A percentile compares a stretch with the other conserved stretches of the same genome.
Conservation (phyloP, 2,329 filamentous ascomycete genomes). For the Paradendryphiella salina region DNA sequence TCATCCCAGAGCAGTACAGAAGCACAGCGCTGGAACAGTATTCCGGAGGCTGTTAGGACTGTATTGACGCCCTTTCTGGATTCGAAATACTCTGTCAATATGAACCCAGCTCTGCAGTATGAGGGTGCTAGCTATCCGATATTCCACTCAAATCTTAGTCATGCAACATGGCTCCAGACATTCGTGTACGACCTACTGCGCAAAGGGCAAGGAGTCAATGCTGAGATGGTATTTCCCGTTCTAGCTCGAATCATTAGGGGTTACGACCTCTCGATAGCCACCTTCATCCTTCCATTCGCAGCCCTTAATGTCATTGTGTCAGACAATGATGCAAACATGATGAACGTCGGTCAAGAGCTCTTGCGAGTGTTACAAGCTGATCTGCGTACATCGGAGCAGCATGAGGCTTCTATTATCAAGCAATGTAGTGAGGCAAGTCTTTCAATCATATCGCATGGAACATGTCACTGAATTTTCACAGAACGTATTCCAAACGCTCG, state of each 20-base stretch:
- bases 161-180: conserved; percentile 78
- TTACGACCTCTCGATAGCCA: conserved; percentile 82
- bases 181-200: conserved; percentile 82
- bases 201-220: conserved; percentile 73
- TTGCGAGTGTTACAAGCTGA: conserved; percentile 71
- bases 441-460: neutral
- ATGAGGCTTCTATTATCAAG: conserved; percentile 74
- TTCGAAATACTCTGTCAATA: conserved; percentile 75
- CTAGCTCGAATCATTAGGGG: conserved; percentile 80
- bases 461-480: conserved; percentile 47
- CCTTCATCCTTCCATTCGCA: conserved; percentile 86
- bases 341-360: conserved; percentile 72
- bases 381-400: conserved; percentile 56
- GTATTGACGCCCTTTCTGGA: conserved; percentile 85
- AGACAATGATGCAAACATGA: conserved; percentile 65
- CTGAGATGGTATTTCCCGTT: conserved; percentile 76
- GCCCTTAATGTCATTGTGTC: conserved; percentile 81
- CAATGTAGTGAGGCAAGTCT: conserved; percentile 78
- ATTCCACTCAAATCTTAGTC: conserved; percentile 68
- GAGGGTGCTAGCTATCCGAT: conserved; percentile 67
- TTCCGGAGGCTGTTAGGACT: conserved; percentile 77
- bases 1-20: conserved; percentile 60
- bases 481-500: conserved; percentile 86
- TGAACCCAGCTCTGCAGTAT: conserved; percentile 36
- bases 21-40: conserved; percentile 73